Evolutionary conservation across 2,329 filamentous ascomycete genomes (phyloP), one percentile per base, ranked within the genome.

Genomic region (Didymella pomorum): DNA sequence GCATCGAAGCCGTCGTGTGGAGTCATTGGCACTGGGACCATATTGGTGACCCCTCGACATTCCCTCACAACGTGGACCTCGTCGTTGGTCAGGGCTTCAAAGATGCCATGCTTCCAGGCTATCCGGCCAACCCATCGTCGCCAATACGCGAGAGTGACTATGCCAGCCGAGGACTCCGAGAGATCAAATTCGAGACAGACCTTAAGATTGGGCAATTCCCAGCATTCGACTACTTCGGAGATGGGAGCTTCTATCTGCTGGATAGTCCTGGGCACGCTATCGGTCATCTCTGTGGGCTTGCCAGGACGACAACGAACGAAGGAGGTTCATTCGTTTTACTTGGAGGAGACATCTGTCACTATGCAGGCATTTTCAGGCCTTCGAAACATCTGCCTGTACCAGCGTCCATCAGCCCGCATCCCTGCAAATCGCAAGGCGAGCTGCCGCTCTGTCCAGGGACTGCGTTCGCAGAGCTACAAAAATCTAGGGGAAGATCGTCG

Each of bases 191-290:
- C 29, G 52, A 64, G 2, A 28, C 39, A 14, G 52, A 47, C 18
- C 46, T 64, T 4, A 59, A 51, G 20, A 79, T 84, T 20, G 82
- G 80, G 1, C 67, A 76, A 9, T 83, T 83, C 65, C 64, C 75
- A 29, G 82, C 82, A 2, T 71, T 76, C 25, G 84, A 87, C 66
- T 86, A 80, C 65, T 87, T 86, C 54, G 79, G 80, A 3, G 84
- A 87, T 65, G 84, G 84, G 0, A 80, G 75, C 21, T 84, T 87
- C 62, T 86, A 85, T 65, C 75, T 87, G 1, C 75, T 87, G 26
- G 75, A 84, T 61, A 79, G 80, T 3, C 83, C 83, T 0, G 85
- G 85, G 1, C 83, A 86, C 64, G 78, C 80, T 0, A 69, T 82
- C 11, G 82, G 81, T 1, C 83, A 84, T 64, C 72, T 83, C n/a